Evolutionary conservation across 306 rosid species (phyloP).

Genomic region (Chamaecrista fasciculata): DNA sequence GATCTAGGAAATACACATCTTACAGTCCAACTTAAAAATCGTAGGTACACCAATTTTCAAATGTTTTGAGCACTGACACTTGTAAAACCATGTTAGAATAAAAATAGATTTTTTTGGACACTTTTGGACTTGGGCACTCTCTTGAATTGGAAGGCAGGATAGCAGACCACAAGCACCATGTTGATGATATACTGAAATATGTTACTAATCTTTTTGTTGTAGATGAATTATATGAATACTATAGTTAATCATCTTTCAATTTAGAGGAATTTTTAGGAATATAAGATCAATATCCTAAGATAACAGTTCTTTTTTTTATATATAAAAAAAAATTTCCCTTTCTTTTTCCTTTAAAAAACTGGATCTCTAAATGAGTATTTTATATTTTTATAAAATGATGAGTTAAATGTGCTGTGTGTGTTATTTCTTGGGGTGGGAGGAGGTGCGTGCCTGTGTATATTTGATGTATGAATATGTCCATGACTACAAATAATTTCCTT

Average conservation of each 20-base stretch:
- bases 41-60: not conserved
- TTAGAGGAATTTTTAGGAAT: not conserved
- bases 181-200: not conserved
- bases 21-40: not conserved
- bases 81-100: not conserved
- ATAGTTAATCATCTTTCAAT: not conserved
- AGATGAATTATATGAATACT: not conserved
- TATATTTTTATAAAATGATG: no score
- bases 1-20: slow-evolving; percentile 1
- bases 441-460: not conserved
- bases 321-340: no score
- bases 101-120: not conserved
- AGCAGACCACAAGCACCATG: not conserved
- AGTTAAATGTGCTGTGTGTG: not conserved
- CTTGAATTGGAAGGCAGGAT: not conserved
- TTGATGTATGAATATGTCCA: not conserved
- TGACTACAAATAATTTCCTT: not conserved
- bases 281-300: no score
- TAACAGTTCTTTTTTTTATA: no score
- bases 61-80: not conserved
- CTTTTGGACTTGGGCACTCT: not conserved
- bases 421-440: no score
- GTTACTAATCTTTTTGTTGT: not conserved
- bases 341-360: not conserved
- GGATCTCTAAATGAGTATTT: not conserved